These are phyloP conservation scores for Alternaria atra DNA, from an alignment of 2,329 filamentous ascomycete genomes.

Conservation along the genomic window DNA sequence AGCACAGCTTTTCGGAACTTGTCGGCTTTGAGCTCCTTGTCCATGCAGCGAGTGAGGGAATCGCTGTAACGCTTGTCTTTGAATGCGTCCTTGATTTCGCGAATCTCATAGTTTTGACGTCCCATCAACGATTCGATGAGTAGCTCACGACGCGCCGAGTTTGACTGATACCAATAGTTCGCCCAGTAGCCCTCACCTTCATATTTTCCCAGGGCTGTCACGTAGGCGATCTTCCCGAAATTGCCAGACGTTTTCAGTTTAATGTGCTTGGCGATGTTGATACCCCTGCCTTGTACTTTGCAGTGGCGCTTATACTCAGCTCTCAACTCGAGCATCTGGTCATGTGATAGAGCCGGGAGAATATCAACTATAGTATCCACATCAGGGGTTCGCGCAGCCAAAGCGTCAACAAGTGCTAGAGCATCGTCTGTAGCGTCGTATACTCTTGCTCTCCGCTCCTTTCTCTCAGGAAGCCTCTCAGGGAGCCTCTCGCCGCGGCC, in stretches of 20 bases:
- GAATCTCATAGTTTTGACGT: slow-evolving; percentile 85
- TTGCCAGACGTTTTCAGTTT: slow-evolving; percentile 79
- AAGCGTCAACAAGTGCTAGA: slow-evolving; percentile 75
- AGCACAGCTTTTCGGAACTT: slow-evolving; percentile 93
- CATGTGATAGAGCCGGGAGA: slow-evolving; percentile 82
- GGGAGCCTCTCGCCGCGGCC: slow-evolving; percentile 14
- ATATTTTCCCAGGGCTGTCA: slow-evolving; percentile 87
- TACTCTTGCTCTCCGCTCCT: slow-evolving; percentile 72
- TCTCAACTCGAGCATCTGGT: slow-evolving; percentile 88
- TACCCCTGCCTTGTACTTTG: slow-evolving; percentile 80
- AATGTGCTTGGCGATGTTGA: slow-evolving; percentile 87
- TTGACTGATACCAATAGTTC: slow-evolving; percentile 95
- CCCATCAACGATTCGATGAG: slow-evolving; percentile 95
- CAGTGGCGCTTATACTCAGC: slow-evolving; percentile 89
- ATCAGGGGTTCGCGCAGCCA: slow-evolving; percentile 68
- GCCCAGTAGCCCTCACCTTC: slow-evolving; percentile 97
- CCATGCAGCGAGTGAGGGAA: slow-evolving; percentile 83
- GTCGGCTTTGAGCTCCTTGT: slow-evolving; percentile 90
- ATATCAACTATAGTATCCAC: slow-evolving; percentile 83
- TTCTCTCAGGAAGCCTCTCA: slow-evolving; percentile 40
- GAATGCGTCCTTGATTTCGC: slow-evolving; percentile 86
- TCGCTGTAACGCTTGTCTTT: slow-evolving; percentile 91
- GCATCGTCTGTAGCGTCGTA: slow-evolving; percentile 87
- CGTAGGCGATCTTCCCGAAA: slow-evolving; percentile 91
- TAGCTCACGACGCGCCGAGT: slow-evolving; percentile 83